A percentile compares a stretch with the other conserved stretches of the same genome.
These are phyloP conservation scores for Leishmania martiniquensis DNA, from an alignment of 208 protist genomes.

Conservation along the genomic window DNA sequence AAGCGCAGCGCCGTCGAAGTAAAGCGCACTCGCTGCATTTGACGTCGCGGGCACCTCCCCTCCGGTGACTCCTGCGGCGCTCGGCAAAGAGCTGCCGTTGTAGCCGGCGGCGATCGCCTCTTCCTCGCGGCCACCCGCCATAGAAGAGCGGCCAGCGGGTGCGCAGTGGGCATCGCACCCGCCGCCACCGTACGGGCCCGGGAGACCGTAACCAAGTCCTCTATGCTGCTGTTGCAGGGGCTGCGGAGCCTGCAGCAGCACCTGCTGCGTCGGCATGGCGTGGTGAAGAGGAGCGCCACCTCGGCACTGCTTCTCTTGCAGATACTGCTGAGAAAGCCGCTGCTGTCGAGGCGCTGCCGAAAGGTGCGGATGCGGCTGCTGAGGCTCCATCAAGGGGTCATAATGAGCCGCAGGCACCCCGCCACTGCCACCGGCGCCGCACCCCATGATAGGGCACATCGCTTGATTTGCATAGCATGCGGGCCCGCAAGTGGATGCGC, in stretches of 20 bases:
- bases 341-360: background rate
- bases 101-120: background rate
- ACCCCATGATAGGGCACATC: background rate
- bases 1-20: constrained; percentile 7
- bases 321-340: background rate
- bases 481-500: background rate
- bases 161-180: background rate
- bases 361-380: background rate
- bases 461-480: background rate
- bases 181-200: background rate
- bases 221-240: background rate
- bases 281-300: background rate
- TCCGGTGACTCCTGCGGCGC: background rate
- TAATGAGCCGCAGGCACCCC: background rate
- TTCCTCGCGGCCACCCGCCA: no score
- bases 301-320: background rate
- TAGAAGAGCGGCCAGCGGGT: background rate
- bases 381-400: background rate
- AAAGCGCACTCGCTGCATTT: background rate
- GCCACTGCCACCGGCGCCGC: background rate
- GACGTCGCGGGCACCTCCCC: background rate
- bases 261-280: background rate
- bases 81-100: background rate
- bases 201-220: background rate
- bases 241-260: background rate